Base-by-base conservation (phyloP, 768 basidiomycete species). In the Mycena kentingensis region DNA sequence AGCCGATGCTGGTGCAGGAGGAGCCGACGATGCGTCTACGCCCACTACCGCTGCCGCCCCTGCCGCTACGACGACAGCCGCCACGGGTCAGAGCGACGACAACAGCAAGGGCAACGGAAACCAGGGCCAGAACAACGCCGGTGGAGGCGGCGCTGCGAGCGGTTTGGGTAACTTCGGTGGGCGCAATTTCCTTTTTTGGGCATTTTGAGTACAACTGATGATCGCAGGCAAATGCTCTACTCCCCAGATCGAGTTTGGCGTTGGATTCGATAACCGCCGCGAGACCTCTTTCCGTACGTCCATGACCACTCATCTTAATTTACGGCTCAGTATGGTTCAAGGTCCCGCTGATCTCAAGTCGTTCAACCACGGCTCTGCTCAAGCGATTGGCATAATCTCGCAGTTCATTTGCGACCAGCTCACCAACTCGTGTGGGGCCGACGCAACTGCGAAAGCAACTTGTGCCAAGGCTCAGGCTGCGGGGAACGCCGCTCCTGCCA, bases 381-480 rank as follows among this genome's bases (percentile, higher is more conserved):
- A 57, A 36, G 7, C 46, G 37, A 35, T 39, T 37, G 5, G 1
- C 5, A 25, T 28, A n/a, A 49, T 44, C 8, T 36, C 51, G 29
- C 72, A 77, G 54, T 76, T 81, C 64, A 81, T 83, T 26, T 83
- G 82, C 57, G 79, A 81, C 63, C 70, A 71, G 1, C 67, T 84
- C 55, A 72, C 70, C 22, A 82, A 81, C 66, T 67, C 61, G 26
- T 85, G 83, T 63, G 71, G 72, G 7, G 52, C 52, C 21, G 45
- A 53, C 36, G 43, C 47, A 19, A 43, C 39, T 19, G 46, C 47
- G 10, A 31, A 46, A 26, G 31, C 47, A 4, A 42, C 22, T 21
- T 49, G 49, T 29, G 36, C 39, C 29, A n/a, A 19, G 18, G 49
- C 48, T 18, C 47, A 50, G 43, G n/a, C 8, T 32, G 54, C 54